These are phyloP conservation scores for Penicillium brevicompactum DNA, from an alignment of 2,329 filamentous ascomycete species.

Conservation along the genomic window DNA sequence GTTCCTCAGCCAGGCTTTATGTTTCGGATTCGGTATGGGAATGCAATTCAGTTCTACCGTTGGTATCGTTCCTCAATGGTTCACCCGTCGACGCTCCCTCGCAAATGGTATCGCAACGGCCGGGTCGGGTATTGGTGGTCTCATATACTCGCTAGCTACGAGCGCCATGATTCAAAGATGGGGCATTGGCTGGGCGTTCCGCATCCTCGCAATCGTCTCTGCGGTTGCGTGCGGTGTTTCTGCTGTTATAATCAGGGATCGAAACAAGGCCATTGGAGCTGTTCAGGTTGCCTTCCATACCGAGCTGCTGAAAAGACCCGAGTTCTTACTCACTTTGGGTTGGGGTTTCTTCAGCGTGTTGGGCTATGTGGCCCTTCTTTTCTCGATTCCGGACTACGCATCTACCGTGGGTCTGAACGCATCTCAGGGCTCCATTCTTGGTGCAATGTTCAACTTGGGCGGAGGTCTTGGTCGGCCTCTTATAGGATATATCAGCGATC, in stretches of 20 bases:
- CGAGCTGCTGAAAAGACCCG: not conserved
- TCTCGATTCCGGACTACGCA: not conserved
- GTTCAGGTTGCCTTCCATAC: not conserved
- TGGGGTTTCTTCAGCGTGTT: not conserved
- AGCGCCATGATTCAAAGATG: conserved; percentile 41
- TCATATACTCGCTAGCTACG: conserved; percentile 38
- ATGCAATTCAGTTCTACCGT: conserved; percentile 44
- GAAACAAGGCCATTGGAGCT: not conserved
- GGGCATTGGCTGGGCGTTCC: conserved; percentile 46
- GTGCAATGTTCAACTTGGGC: not conserved
- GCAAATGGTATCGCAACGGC: conserved; percentile 45
- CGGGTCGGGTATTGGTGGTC: conserved; percentile 46
- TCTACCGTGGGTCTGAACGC: not conserved
- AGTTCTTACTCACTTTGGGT: not conserved
- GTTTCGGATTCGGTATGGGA: conserved; percentile 45
- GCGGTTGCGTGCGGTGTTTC: conserved; percentile 44
- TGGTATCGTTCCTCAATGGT: conserved; percentile 47
- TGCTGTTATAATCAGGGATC: conserved; percentile 6
- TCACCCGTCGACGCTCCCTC: conserved; percentile 39
- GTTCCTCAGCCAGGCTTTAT: conserved; percentile 44
- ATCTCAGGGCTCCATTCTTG: not conserved
- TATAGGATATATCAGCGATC: not conserved
- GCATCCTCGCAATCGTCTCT: conserved; percentile 33
- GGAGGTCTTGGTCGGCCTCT: not conserved
- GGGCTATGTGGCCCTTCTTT: not conserved